Base-by-base conservation (phyloP, 2,329 filamentous ascomycete genomes). In the Cylindrodendrum hubeiense region DNA sequence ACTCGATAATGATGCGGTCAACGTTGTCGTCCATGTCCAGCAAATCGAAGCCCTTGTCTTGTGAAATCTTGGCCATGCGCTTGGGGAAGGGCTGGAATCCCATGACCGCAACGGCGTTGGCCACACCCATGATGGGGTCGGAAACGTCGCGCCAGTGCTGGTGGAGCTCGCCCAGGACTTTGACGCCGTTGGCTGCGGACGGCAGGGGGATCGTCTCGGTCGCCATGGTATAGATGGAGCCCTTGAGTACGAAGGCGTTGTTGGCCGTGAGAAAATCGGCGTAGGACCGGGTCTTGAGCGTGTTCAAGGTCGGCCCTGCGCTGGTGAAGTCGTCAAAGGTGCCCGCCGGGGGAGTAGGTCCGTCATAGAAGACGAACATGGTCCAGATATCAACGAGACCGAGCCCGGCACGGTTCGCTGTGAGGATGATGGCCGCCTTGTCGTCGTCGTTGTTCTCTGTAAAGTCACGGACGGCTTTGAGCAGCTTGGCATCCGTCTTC, bases 311-410 rank as follows among this genome's bases (percentile, higher is more conserved):
- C 2, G 83, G 83, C 5, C 49, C 39, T 8, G 60, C 50, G 24
- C 60, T 41, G 44, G 65, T 65, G 75, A 91, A 91, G 61, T 84
- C 84, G 61, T 84, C 80, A 63, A 91, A 91, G 2, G 86, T 82
- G 5, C 80, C 84, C 1, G 79, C 71, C 1, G 89, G 88, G 0
- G 84, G 84, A 54, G 78, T 75, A 0, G 83, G 82, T 1, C 86
- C 89, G 74, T 91, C 86, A 74, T 90, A 91, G 79, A 89, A 90
- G 37, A 89, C 74, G 76, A 90, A 90, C 64, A 91, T 76, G 62
- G 88, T 82, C 86, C 87, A 90, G 21, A 85, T 62, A 65, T 89
- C 81, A 3, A 81, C 73, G 4, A 79, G 67, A 0, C 82, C 81
- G 17, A 84, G 49, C 10, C 30, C 50, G 6, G 62, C 59, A 19